Conservation (phyloP, 2,329 filamentous ascomycete genomes). For the Pseudonectria foliicola region DNA sequence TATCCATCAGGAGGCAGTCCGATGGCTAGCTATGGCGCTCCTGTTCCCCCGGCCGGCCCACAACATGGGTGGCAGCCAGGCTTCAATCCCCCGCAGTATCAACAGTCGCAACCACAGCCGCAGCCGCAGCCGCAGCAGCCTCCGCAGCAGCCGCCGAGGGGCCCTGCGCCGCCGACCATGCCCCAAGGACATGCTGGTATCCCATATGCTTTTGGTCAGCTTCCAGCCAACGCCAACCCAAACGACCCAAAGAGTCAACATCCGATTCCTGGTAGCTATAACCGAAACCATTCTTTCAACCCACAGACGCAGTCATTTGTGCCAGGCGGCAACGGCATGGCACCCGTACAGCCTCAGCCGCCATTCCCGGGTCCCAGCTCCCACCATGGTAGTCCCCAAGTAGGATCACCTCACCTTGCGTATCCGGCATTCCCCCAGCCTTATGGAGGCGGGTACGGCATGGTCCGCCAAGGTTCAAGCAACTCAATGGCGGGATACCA, state of each 20-base stretch:
- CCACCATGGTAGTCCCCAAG: constrained; percentile 47
- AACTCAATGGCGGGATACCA: constrained; percentile 48
- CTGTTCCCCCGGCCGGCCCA: constrained; percentile 22
- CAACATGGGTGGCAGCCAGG: constrained; percentile 32
- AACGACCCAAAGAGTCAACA: constrained; percentile 70
- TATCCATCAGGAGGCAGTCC: constrained; percentile 28
- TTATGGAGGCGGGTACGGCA: constrained; percentile 44
- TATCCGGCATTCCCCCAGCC: constrained; percentile 41
- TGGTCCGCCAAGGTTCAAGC: constrained; percentile 51
- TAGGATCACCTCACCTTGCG: constrained; percentile 43
- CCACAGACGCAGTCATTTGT: constrained; percentile 91
- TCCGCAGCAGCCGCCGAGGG: constrained; percentile 10
- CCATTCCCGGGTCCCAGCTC: constrained; percentile 42
- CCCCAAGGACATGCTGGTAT: constrained; percentile 27
- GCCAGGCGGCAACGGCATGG: constrained; percentile 49
- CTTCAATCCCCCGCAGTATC: constrained; percentile 26
- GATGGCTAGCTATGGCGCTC: constrained; percentile 30
- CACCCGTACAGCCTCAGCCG: constrained; percentile 40
- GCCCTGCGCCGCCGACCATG: constrained; percentile 20
- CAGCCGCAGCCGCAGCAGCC: too few species aligned
- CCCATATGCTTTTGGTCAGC: constrained; percentile 72
- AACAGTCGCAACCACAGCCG: not conserved
- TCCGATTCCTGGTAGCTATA: constrained; percentile 76
- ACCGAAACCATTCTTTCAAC: constrained; percentile 75
- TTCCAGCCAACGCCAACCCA: constrained; percentile 62